phyloP scores from a whole-genome alignment of 2,329 filamentous ascomycete species.

The Hypoxylon rubiginosum region DNA sequence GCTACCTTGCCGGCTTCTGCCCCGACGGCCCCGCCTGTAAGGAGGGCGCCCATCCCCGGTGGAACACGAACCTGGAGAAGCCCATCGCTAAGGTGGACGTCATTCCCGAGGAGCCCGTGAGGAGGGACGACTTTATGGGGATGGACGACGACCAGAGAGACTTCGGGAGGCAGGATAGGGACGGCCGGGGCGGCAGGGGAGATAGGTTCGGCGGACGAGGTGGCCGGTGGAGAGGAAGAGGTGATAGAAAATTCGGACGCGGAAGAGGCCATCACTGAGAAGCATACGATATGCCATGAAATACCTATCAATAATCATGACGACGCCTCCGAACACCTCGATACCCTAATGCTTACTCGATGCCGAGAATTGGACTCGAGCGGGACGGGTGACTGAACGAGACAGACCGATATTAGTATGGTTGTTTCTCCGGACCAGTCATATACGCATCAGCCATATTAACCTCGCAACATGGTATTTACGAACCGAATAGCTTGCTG shows the following conservation, averaged over 20 bases:
- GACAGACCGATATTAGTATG: not conserved
- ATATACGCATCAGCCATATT: not conserved
- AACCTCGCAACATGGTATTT: not conserved
- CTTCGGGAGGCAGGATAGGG: constrained; percentile 45
- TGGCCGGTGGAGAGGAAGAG: constrained; percentile 49
- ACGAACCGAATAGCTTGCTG: not conserved
- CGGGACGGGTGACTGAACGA: not conserved
- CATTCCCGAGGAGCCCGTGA: constrained; percentile 63
- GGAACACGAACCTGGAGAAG: constrained; percentile 81
- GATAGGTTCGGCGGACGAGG: constrained; percentile 55
- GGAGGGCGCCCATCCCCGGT: constrained; percentile 85
- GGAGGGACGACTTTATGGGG: constrained; percentile 61
- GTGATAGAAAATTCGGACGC: constrained; percentile 53
- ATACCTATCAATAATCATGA: not conserved
- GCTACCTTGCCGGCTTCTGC: constrained; percentile 94
- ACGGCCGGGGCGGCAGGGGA: constrained; percentile 50
- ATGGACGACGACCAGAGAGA: constrained; percentile 51
- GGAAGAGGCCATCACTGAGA: constrained; percentile 50
- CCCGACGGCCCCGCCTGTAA: constrained; percentile 83
- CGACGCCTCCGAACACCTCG: not conserved
- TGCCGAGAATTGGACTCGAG: not conserved
- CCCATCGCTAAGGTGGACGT: constrained; percentile 77
- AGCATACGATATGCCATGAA: not conserved
- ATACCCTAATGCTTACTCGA: not conserved
- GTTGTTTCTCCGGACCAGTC: not conserved